Conservation (phyloP, 352 stramenopile genomes). For the Globisporangium lucens region DNA sequence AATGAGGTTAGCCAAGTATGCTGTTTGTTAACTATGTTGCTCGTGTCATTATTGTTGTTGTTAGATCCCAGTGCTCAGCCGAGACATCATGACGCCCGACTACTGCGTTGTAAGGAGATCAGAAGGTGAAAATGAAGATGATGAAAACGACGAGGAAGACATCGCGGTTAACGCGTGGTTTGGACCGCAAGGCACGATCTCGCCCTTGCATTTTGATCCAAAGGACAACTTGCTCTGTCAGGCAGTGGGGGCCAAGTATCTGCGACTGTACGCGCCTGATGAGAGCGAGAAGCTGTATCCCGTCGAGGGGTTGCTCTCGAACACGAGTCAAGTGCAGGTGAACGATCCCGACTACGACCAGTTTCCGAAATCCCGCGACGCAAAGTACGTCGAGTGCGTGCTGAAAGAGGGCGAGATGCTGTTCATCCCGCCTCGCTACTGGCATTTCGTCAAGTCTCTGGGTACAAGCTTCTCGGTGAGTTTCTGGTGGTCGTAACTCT, state of each 20-base stretch:
- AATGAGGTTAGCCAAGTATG: not conserved
- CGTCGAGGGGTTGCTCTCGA: constrained; percentile 77
- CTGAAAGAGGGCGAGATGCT: constrained; percentile 75
- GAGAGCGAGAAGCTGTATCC: constrained; percentile 80
- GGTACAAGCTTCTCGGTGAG: constrained; percentile 80
- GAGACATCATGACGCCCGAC: constrained; percentile 85
- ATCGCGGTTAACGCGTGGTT: constrained; percentile 89
- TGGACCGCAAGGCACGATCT: constrained; percentile 73
- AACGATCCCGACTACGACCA: constrained; percentile 38
- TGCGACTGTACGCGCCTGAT: constrained; percentile 70
- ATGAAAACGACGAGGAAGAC: constrained; percentile 44
- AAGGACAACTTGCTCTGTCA: constrained; percentile 90
- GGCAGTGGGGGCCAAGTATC: constrained; percentile 80
- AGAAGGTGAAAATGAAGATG: constrained; percentile 26
- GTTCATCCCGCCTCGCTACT: constrained; percentile 87
- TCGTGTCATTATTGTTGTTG: not conserved
- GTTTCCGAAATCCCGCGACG: constrained; percentile 53
- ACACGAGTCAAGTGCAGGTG: constrained; percentile 80
- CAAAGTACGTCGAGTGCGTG: constrained; percentile 68
- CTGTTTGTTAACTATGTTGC: not conserved
- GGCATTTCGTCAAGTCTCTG: constrained; percentile 87
- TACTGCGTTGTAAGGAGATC: constrained; percentile 75
- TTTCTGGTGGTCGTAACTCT: constrained; percentile 65
- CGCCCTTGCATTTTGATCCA: constrained; percentile 86
- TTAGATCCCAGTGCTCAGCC: constrained; percentile 73